Evolutionary conservation across 2,329 filamentous ascomycete genomes (phyloP), one percentile per base, ranked within the genome.

Genomic region (Pseudopyricularia cyperi): DNA sequence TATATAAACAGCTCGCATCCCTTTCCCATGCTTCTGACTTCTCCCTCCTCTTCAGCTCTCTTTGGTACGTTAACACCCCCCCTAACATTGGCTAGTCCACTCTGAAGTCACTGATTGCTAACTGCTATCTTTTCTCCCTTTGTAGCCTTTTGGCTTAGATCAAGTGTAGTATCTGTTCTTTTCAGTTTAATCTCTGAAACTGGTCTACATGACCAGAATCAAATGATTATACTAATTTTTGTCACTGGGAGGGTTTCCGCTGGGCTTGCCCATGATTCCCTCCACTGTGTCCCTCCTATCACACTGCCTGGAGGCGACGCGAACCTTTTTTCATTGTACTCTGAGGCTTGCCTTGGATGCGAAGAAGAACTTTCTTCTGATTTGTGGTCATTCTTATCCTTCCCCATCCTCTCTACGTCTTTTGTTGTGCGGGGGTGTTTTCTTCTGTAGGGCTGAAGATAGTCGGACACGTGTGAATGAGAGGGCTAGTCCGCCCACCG

Each of bases 111-210:
- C 17, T 19, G 37, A 11, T 42, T 42, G 37, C 22, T 42, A 22
- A 22, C 19, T 22, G 9, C 70, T 67, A 68, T 69, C 71, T 68
- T 71, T 75, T 73, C 69, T 69, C 71, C 69, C 62, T 67, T 57
- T 73, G 69, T 70, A 72, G 69, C 68, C 68, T 66, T 74, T 74
- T 79, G 75, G 80, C 80, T 86, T 85, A 87, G 84, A 88, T 88
- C 84, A 88, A 87, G 83, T 88, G 83, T 87, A 88, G 84, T 88
- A 88, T 87, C 83, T 87, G 84, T 89, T 89, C 85, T 89, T 88
- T 85, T 87, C 82, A 89, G 86, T 88, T 89, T 90, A 89, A 89
- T 88, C 83, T 85, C 85, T 89, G 84, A 84, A 86, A 88, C 77
- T 75, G 75, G 73, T 75, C 80, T 78, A 85, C 72, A 74, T 74